Evolutionary conservation across 2,329 filamentous ascomycete species (phyloP).

Genomic region (Nannizzia gypsea): DNA sequence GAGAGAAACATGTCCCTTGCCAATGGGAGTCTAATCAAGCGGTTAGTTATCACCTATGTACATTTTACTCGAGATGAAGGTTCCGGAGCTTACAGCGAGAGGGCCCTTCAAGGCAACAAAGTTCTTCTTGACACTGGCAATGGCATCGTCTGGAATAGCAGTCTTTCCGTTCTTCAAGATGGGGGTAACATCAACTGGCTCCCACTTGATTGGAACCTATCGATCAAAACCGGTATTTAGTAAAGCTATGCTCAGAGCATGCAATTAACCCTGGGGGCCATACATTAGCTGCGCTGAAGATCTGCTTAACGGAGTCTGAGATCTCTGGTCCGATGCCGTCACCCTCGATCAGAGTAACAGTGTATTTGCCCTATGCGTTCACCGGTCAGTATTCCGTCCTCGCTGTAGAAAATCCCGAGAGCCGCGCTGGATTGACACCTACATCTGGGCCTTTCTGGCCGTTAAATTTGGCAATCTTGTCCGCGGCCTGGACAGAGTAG

Average conservation of each 20-base stretch:
- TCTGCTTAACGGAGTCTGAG: constrained; percentile 94
- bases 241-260: neutral
- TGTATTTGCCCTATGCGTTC: constrained; percentile 67
- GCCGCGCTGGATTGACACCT: constrained; percentile 34
- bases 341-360: constrained; percentile 94
- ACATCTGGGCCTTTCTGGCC: constrained; percentile 81
- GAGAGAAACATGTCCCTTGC: constrained; percentile 97
- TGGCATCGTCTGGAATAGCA: constrained; percentile 82
- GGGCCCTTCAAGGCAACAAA: constrained; percentile 97
- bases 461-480: constrained; percentile 83
- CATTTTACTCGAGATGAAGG: neutral
- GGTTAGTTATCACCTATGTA: neutral
- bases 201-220: constrained; percentile 87
- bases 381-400: neutral
- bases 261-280: constrained; percentile 9
- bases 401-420: neutral
- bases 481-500: constrained; percentile 42
- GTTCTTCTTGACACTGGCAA: constrained; percentile 87
- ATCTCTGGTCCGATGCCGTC: constrained; percentile 99
- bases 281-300: constrained; percentile 91
- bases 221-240: neutral
- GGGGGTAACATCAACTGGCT: constrained; percentile 90
- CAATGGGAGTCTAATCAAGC: constrained; percentile 63
- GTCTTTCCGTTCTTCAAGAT: constrained; percentile 91
- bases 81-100: constrained; percentile 57